Conservation (phyloP, 1,284 basidiomycete genomes). For the Lentinula novae-zelandiae region DNA sequence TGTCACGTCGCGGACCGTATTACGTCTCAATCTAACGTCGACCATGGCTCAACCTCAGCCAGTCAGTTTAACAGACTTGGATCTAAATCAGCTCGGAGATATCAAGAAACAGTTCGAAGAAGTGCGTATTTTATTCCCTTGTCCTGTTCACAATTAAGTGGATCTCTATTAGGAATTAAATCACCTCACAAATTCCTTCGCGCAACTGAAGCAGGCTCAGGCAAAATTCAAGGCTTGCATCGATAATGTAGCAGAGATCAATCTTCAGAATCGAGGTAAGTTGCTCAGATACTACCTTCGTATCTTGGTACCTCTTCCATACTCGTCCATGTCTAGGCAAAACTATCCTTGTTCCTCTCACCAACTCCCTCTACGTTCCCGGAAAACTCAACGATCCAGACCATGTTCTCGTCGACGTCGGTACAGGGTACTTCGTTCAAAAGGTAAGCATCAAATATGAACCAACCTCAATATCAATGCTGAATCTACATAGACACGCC, state of each 20-base stretch:
- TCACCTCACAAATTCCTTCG: constrained; percentile 90
- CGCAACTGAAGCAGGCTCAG: constrained; percentile 90
- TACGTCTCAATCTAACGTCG: no score
- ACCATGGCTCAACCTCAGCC: constrained; percentile 49
- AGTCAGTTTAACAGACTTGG: constrained; percentile 76
- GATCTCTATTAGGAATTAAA: constrained; percentile 72
- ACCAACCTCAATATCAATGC: not conserved
- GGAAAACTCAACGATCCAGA: constrained; percentile 83
- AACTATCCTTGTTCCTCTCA: constrained; percentile 87
- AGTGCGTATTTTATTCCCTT: constrained; percentile 36
- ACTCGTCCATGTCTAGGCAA: constrained; percentile 54
- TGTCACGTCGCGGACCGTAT: constrained; percentile 17
- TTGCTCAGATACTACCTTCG: not conserved
- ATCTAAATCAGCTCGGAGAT: constrained; percentile 78
- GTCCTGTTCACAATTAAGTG: not conserved
- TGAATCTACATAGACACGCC: constrained; percentile 52
- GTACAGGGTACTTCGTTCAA: constrained; percentile 95
- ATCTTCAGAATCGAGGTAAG: constrained; percentile 68
- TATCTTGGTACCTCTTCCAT: constrained; percentile 18
- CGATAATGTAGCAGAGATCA: constrained; percentile 79
- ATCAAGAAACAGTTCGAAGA: constrained; percentile 89
- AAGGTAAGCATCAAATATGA: constrained; percentile 56
- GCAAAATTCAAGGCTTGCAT: constrained; percentile 89
- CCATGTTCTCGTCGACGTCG: constrained; percentile 92
- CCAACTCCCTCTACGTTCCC: constrained; percentile 93